Conservation (phyloP, 2,329 filamentous ascomycete genomes). For the Penicillium sp. region DNA sequence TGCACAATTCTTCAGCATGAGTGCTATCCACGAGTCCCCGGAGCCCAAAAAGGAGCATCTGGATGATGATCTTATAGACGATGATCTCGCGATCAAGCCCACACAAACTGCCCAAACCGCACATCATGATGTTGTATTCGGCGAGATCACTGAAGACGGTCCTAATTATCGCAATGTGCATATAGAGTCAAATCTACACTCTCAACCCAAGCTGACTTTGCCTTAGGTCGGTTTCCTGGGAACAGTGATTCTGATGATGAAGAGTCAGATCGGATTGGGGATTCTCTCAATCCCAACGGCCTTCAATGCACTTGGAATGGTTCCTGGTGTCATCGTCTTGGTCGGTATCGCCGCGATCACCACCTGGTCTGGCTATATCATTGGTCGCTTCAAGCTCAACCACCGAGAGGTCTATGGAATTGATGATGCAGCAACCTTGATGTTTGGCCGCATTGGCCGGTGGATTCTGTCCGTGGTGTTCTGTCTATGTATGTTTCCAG, state of each 20-base stretch:
- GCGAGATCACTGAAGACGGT: conserved; percentile 33
- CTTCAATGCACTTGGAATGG: conserved; percentile 49
- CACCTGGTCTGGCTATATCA: conserved; percentile 52
- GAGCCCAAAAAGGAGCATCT: neutral
- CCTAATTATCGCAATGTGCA: conserved; percentile 33
- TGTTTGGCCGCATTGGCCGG: conserved; percentile 55
- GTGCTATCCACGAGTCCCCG: neutral
- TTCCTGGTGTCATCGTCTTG: conserved; percentile 53
- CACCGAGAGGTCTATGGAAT: conserved; percentile 60
- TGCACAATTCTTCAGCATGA: neutral
- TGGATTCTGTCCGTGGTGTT: conserved; percentile 43
- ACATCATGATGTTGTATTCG: conserved; percentile 34
- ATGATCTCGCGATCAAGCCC: neutral
- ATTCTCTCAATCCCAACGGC: conserved; percentile 52
- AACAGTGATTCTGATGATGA: conserved; percentile 48
- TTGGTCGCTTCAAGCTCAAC: conserved; percentile 53
- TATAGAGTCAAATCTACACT: neutral
- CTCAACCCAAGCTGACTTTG: neutral
- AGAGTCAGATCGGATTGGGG: conserved; percentile 48
- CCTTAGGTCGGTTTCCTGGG: conserved; percentile 46
- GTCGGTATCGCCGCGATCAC: conserved; percentile 45
- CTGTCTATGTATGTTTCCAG: conserved; percentile 5
- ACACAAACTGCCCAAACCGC: neutral
- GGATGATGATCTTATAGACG: neutral
- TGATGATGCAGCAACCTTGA: conserved; percentile 57